Evolutionary conservation across 2,329 filamentous ascomycete species (phyloP), one percentile per base, ranked within the genome.

Genomic region (Gliomastix tumulicola): DNA sequence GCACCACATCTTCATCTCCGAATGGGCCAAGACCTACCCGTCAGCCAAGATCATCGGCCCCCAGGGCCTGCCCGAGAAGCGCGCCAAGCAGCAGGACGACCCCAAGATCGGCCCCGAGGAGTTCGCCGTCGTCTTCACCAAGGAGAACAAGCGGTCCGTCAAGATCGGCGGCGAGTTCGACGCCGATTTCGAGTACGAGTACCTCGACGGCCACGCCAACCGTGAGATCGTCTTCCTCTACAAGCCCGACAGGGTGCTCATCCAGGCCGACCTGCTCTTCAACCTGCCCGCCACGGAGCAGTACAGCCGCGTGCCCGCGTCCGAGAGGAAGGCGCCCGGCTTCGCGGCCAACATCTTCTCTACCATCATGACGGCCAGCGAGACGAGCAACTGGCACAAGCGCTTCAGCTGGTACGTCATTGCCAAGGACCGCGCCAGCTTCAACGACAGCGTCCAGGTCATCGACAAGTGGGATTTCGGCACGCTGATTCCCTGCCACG

Each of bases 1-100:
- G 66, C 92, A 98, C 62, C 92, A 98, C 71, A 87, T 98, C 56
- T 94, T 92, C 67, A 58, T 98, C 37, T 82, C 84, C 0, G 71
- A 86, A 34, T 98, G 92, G 90, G 79, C 84, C 50, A 66, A 74
- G 34, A 84, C 78, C 19, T 97, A 78, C 56, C 89, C 90, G 0
- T 59, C 73, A 30, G 89, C 90, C 21, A 80, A 82, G 49, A 71
- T 98, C 33, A 75, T 97, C 49, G 90, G 81, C 2, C 84, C 87
- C 2, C 82, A 90, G 49, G 87, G 86, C 1, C 76, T 98, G 2
- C 79, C 78, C 17, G 87, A 89, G 61, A 94, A 95, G 65, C 82
- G 90, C 28, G 74, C 74, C 41, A 70, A 74, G 45, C 70, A 73
- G 40, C 62, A 68, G 4, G 41, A 58, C 22, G 61, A 68, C 44